Base-by-base conservation (phyloP, 352 stramenopile species). In the Phytophthora vignae region DNA sequence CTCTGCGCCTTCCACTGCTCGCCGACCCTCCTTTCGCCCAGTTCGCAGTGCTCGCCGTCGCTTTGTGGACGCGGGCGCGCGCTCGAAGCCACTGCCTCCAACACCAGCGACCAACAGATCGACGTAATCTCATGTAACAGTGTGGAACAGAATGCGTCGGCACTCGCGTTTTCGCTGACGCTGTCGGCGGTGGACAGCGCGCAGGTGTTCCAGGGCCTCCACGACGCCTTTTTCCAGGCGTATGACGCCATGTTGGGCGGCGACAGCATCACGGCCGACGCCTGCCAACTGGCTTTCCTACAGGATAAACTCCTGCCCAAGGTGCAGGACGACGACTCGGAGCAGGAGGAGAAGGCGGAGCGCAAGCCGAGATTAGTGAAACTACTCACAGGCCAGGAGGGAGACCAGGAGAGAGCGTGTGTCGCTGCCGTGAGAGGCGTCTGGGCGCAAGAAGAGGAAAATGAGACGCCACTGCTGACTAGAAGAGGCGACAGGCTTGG, bases 1-100 rank as follows among this genome's bases (percentile, higher is more conserved):
- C 81, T 90, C 64, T 92, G 86, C 67, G 57, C 70, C 44, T 83
- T 84, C 72, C 81, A 93, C 77, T 93, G 85, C 74, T 83, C 73
- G 12, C 29, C 67, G 15, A 64, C 71, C 2, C 68, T 82, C 14
- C 46, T 87, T 1, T 68, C 55, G 0, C 46, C 14, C 25, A 27
- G 62, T 25, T 60, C 53, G 11, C 74, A 82, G 64, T 79, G 69
- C 55, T 64, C 58, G 17, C 7, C 52, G 44, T 31, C 66, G 7
- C 59, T 76, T 44, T 80, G 76, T 31, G 58, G 74, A 10, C 19
- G 25, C 11, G 29, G 49, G 38, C 63, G 40, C 17, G 40, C 19
- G 10, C 57, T 78, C 15, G 40, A 74, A n/a, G 38, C 42, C 17
- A 36, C 54, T 5, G 57, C 63, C 7, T 65, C 36, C 10, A 44